phyloP scores from a whole-genome alignment of 23 red algal genomes.

The Gracilaria caudata region DNA sequence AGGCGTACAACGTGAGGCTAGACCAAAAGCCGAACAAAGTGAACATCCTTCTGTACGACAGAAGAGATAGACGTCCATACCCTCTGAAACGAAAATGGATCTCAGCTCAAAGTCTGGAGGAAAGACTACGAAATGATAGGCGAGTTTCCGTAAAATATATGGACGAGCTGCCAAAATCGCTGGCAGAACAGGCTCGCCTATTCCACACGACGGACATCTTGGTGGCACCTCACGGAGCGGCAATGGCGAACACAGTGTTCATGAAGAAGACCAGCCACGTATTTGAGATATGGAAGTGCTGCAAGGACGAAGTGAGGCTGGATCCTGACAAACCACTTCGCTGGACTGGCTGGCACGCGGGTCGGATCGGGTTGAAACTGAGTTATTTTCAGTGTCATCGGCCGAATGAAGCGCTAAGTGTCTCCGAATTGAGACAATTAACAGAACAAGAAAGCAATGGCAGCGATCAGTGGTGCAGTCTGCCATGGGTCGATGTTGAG shows the following conservation, averaged over 20 bases:
- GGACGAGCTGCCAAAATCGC: slow-evolving; percentile 16
- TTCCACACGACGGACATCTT: slow-evolving; percentile 33
- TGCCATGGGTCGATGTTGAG: not conserved
- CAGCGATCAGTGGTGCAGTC: not conserved
- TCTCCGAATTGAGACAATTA: not conserved
- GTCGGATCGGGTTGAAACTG: not conserved
- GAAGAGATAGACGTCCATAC: slow-evolving; percentile 8
- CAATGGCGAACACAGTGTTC: slow-evolving; percentile 44
- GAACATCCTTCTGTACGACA: slow-evolving; percentile 20
- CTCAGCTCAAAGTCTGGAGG: not conserved
- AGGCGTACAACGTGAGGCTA: not conserved
- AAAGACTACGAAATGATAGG: not conserved
- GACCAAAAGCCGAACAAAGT: not conserved
- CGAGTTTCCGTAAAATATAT: not conserved
- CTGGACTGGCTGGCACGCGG: slow-evolving; percentile 36
- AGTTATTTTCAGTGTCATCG: slow-evolving; percentile 10
- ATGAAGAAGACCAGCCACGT: not conserved
- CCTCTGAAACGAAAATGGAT: slow-evolving; percentile 9
- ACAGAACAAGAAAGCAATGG: not conserved
- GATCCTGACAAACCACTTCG: not conserved
- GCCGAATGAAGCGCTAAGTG: not conserved
- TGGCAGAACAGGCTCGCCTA: not conserved
- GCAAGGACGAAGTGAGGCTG: slow-evolving; percentile 5
- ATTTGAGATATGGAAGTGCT: slow-evolving; percentile 48
- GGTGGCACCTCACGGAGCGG: slow-evolving; percentile 49